phyloP scores from a whole-genome alignment of 2,329 filamentous ascomycete genomes.

The Pseudocercospora fijiensis region DNA sequence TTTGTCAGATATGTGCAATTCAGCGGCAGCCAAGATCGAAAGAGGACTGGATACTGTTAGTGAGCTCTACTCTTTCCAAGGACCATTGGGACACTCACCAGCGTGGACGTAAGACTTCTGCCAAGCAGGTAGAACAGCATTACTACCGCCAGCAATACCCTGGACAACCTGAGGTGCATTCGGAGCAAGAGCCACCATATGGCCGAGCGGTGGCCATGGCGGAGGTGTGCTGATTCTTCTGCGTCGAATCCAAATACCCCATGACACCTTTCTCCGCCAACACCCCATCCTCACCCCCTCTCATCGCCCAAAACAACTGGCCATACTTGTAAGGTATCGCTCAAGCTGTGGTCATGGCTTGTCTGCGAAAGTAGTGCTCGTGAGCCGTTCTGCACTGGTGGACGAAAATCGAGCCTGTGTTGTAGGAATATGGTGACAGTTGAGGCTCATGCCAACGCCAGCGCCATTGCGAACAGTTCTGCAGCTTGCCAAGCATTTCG shows the following conservation, averaged over 20 bases:
- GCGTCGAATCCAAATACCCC: conserved; percentile 13
- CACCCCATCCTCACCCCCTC: conserved; percentile 17
- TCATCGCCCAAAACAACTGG: conserved; percentile 27
- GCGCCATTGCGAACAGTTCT: too few species aligned
- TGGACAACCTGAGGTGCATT: conserved; percentile 3
- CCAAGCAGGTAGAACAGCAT: conserved; percentile 26
- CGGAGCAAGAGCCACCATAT: conserved; percentile 18
- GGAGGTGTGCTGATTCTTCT: conserved; percentile 1
- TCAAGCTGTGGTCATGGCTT: neutral
- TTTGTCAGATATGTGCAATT: conserved; percentile 35
- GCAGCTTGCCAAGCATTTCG: neutral
- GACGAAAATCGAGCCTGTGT: too few species aligned
- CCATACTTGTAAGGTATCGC: neutral
- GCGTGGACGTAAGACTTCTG: conserved; percentile 21
- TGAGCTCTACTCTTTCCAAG: neutral
- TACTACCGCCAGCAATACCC: conserved; percentile 20
- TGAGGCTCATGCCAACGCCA: neutral
- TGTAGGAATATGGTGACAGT: neutral
- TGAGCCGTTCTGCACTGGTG: neutral
- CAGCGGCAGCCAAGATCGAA: conserved; percentile 26
- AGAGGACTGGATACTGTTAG: conserved; percentile 7
- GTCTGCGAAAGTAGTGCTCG: neutral
- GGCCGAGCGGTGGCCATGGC: conserved; percentile 8
- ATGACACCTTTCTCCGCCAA: conserved; percentile 13
- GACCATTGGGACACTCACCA: neutral